Evolutionary conservation across 2,329 filamentous ascomycete species (phyloP).

Genomic region (Magnaporthiopsis rhizophila): DNA sequence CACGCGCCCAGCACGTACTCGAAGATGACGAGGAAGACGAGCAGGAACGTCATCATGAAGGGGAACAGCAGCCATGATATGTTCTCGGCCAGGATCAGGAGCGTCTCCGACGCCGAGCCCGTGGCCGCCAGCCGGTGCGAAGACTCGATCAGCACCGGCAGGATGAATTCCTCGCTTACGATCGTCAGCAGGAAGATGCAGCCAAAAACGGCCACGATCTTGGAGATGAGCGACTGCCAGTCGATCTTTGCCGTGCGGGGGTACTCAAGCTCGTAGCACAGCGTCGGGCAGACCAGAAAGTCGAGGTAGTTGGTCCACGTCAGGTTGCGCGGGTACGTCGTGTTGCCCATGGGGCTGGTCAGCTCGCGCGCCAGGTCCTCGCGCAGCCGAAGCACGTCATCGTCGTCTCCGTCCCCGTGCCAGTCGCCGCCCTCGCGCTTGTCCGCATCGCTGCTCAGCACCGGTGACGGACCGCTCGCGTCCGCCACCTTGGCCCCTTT

Average conservation of each 20-base stretch:
- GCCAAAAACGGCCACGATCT: slow-evolving; percentile 83
- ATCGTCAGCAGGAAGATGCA: slow-evolving; percentile 93
- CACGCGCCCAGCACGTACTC: slow-evolving; percentile 94
- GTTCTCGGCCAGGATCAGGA: slow-evolving; percentile 78
- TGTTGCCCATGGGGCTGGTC: slow-evolving; percentile 79
- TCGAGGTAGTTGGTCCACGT: slow-evolving; percentile 76
- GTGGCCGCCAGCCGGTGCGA: slow-evolving; percentile 39
- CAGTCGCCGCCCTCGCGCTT: slow-evolving; percentile 14
- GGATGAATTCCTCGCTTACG: slow-evolving; percentile 89
- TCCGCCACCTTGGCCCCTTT: slow-evolving; percentile 4
- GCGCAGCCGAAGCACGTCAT: slow-evolving; percentile 61
- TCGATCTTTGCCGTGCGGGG: slow-evolving; percentile 68
- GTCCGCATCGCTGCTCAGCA: slow-evolving; percentile 8
- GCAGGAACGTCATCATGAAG: slow-evolving; percentile 91
- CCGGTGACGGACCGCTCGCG: background rate
- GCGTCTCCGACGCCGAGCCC: slow-evolving; percentile 50
- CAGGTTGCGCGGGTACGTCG: slow-evolving; percentile 86
- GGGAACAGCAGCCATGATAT: slow-evolving; percentile 90
- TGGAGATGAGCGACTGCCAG: slow-evolving; percentile 75
- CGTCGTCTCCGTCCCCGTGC: slow-evolving; percentile 22
- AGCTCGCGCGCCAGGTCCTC: slow-evolving; percentile 86
- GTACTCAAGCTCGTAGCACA: slow-evolving; percentile 97
- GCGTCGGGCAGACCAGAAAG: slow-evolving; percentile 83
- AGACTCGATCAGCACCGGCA: slow-evolving; percentile 77
- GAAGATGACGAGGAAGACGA: slow-evolving; percentile 97